Evolutionary conservation across 2,329 filamentous ascomycete genomes (phyloP), one percentile per base, ranked within the genome.

Genomic region (Phialemoniopsis sp.): DNA sequence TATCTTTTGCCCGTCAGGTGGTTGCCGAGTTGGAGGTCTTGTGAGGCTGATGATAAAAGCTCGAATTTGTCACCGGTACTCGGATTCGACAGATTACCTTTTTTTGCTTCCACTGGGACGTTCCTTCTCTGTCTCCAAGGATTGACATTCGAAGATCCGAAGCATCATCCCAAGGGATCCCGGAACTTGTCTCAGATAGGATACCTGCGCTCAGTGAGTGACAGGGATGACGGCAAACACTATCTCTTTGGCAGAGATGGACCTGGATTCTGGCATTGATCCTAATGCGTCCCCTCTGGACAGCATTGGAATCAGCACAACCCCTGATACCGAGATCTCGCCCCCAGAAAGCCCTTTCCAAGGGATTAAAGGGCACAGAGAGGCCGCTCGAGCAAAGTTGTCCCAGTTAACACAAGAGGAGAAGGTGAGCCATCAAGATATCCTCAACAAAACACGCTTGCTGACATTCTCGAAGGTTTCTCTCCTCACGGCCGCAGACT

Each of bases 401-500:
- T 61, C 66, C 32, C 62, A 63, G 46, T 57, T 82, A 31, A 75
- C 67, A 9, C 54, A 77, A 32, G 72, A 78, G 39, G 78, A 83
- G 54, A 82, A 82, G 63, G 75, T 75, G 45, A 46, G 12, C 30
- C 15, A 16, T 26, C 10, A 30, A 29, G 15, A 35, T 13, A 7
- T 12, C 17, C 7, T 13, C 31, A 9, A 5, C 9, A 2, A 29
- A 7, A 18, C 3, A 10, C 8, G 32, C 19, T 16, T 31, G n/a
- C 36, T 45, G 36, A 48, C 46, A 44, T 34, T 43, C 19, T 30
- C 15, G 38, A 44, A 81, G 73, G 66, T 81, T 31, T 79, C 77
- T 4, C 60, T 81, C 2, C 64, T 81, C 16, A 75, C 76, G 14
- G 79, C 76, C 10, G 75, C 74, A 16, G 81, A 87, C 54, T 85